Base-by-base conservation (phyloP, 1,284 basidiomycete species). In the Rhodotorula sp. region DNA sequence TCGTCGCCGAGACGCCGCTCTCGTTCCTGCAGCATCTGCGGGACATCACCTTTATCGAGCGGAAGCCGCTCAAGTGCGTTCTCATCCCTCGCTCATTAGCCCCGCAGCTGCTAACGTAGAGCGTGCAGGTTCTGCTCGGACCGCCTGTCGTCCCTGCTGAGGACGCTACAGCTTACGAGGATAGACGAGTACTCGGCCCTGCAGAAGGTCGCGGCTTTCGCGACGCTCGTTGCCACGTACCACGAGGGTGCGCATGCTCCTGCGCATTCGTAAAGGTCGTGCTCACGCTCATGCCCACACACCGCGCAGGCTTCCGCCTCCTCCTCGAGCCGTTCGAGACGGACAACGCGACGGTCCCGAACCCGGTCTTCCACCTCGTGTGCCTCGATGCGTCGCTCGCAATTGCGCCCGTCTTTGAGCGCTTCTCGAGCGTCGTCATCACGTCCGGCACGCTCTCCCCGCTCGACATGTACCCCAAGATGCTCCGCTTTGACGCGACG, bases 391-490 rank as follows among this genome's bases (percentile, higher is more conserved):
- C 97, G 0, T 94, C 95, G 2, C 87, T 99, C 39, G 97, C 97
- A 19, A 99, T 99, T 79, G 93, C 94, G 76, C 97, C 97, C 0
- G 92, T 99, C 36, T 98, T 99, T 81, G 97, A 99, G 80, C 90
- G 95, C 57, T 99, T 99, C 82, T 95, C 92, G 81, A 95, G 91
- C 75, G 97, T 99, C 57, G 94, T 99, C 78, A 99, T 99, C 82
- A 99, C 97, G 0, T 97, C 94, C 22, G 97, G 97, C 78, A 99
- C 97, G 44, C 95, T 99, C 78, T 97, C 94, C 13, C 97, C 97
- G 10, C 84, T 99, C 68, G 97, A 99, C 83, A 99, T 99, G 97
- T 97, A 99, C 82, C 97, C 97, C 34, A 99, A 99, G 83, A 99
- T 99, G 91, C 86, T 99, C 56, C 93, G 96, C 78, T 99, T 99